These are phyloP conservation scores for Curvularia sp. DNA, from an alignment of 2,329 filamentous ascomycete genomes.

Conservation along the genomic window DNA sequence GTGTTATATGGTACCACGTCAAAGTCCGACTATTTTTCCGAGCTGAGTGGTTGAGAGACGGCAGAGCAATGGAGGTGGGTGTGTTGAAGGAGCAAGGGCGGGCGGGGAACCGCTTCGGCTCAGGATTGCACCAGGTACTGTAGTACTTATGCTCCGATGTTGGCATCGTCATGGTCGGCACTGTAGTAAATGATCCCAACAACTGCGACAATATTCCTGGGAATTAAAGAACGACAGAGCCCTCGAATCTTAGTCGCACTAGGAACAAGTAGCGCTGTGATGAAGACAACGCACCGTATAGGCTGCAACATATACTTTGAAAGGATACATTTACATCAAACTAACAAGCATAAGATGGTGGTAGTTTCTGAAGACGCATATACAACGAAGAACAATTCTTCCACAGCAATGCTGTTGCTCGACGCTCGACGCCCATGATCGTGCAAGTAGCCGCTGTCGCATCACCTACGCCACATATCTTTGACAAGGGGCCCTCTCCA, in stretches of 20 bases:
- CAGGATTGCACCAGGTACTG: neutral
- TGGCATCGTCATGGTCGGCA: neutral
- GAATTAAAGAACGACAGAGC: neutral
- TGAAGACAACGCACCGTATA: neutral
- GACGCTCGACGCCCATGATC: neutral
- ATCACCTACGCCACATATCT: neutral
- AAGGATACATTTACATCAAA: neutral
- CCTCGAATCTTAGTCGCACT: neutral
- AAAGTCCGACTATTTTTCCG: neutral
- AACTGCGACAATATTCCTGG: neutral
- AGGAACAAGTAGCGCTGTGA: neutral
- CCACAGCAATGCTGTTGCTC: neutral
- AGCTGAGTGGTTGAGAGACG: neutral
- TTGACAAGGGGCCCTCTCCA: neutral
- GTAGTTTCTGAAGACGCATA: neutral
- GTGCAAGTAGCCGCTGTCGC: neutral
- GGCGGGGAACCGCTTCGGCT: slow-evolving; percentile 17
- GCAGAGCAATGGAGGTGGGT: slow-evolving; percentile 1
- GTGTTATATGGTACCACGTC: no score
- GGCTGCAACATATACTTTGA: neutral
- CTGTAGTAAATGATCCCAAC: neutral
- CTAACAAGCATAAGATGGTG: neutral
- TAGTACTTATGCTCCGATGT: neutral
- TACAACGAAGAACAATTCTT: neutral
- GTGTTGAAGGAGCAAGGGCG: neutral